These are phyloP conservation scores for Trichothecium sympodiale DNA, from an alignment of 2,329 filamentous ascomycete genomes.

Conservation along the genomic window DNA sequence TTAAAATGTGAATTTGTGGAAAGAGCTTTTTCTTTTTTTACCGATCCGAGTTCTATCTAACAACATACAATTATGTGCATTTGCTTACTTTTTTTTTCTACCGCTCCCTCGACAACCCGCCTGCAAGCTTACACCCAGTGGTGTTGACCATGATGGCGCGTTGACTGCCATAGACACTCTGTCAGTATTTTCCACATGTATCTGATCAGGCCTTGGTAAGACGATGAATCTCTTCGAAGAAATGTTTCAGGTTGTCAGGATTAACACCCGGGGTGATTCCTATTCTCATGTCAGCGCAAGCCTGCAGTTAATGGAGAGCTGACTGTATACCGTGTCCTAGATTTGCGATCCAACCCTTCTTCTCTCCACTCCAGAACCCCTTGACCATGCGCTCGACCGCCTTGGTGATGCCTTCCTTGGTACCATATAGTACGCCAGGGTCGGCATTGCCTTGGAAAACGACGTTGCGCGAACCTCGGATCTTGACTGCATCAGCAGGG, in stretches of 20 bases:
- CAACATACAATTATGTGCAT: too few relatives aligned
- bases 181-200: too few relatives aligned
- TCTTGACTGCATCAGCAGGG: constrained; percentile 69
- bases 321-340: constrained; percentile 71
- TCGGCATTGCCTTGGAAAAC: constrained; percentile 94
- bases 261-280: constrained; percentile 92
- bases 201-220: constrained; percentile 34
- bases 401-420: constrained; percentile 66
- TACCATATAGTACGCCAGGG: constrained; percentile 84
- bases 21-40: too few relatives aligned
- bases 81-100: too few relatives aligned
- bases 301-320: background rate
- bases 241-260: constrained; percentile 86
- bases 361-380: constrained; percentile 62
- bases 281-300: constrained; percentile 20
- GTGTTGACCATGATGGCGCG: too few relatives aligned
- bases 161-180: too few relatives aligned
- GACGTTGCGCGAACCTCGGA: constrained; percentile 62
- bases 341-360: constrained; percentile 94
- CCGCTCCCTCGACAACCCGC: too few relatives aligned
- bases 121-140: too few relatives aligned
- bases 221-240: constrained; percentile 83
- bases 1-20: too few relatives aligned
- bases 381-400: constrained; percentile 78
- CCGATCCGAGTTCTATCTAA: too few relatives aligned